phyloP scores from a whole-genome alignment of 352 stramenopile genomes.

The Discostella stelligera region DNA sequence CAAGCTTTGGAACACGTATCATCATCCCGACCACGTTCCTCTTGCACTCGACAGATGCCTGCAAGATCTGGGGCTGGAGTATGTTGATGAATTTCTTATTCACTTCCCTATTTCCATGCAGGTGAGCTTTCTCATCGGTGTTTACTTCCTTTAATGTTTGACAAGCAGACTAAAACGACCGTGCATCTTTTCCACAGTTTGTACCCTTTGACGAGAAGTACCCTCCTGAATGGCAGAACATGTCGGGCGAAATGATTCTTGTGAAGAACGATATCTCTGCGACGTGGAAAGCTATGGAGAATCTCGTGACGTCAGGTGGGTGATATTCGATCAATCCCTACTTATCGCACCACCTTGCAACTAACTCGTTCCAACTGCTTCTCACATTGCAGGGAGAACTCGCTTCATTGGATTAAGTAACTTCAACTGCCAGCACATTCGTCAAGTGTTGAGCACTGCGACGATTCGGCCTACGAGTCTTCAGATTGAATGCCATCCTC shows the following conservation, averaged over 20 bases:
- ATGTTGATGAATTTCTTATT: constrained; percentile 87
- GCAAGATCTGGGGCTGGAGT: constrained; percentile 80
- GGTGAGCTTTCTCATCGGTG: constrained; percentile 55
- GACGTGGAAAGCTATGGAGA: constrained; percentile 84
- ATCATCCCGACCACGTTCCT: constrained; percentile 80
- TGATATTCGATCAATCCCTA: not conserved
- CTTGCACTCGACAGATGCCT: constrained; percentile 72
- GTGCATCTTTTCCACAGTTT: constrained; percentile 42
- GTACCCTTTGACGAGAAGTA: constrained; percentile 77
- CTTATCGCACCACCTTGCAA: not conserved
- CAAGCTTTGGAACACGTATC: constrained; percentile 87
- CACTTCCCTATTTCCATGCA: constrained; percentile 85
- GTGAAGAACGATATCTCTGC: constrained; percentile 67
- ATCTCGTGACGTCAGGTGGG: constrained; percentile 45
- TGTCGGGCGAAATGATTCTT: constrained; percentile 75
- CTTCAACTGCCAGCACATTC: constrained; percentile 73
- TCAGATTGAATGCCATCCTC: constrained; percentile 81
- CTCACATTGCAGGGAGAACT: constrained; percentile 25
- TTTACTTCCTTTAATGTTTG: constrained; percentile 40
- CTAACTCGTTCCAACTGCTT: not conserved
- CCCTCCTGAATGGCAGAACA: constrained; percentile 55
- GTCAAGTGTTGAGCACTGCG: constrained; percentile 67
- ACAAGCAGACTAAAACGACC: not conserved
- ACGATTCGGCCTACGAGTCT: constrained; percentile 69
- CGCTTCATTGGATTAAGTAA: constrained; percentile 79